Evolutionary conservation across 176 grass and related monocot genomes (phyloP), one percentile per base, ranked within the genome.

Genomic region (Leersia perrieri): DNA sequence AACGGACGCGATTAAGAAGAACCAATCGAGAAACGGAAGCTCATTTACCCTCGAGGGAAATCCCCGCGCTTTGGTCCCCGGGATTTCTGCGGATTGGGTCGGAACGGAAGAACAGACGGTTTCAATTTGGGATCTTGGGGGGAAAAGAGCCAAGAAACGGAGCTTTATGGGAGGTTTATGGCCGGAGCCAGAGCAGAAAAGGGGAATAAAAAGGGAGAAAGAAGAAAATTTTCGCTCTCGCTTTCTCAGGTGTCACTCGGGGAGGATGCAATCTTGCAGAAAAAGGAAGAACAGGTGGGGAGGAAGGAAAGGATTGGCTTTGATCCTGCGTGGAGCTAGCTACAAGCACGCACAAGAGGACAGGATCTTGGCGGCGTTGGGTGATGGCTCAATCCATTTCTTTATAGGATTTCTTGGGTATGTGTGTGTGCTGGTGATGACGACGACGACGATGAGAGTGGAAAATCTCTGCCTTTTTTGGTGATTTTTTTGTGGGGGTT

Each of bases 151-250:
- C 41, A 69, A 66, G 57, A 42, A 47, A 72, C 29, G 63, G 63
- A 86, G 83, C 83, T 90, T 90, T 86, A 86, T 74, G 83, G 10
- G 88, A 82, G 88, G 79, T 90, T 90, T 90, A 86, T 39, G 67
- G 30, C 53, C 44, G 66, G 5, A 53, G 27, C 72, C 29, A 18
- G 42, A 77, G 8, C 3, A 29, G n/a, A 5, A 62, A 84, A 14
- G 45, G n/a, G 60, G 28, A 29, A 60, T 8, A 45, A 53, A 32
- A 3, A 1, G 16, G 16, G 22, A 53, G 49, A 53, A 53, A 53
- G n/a, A n/a, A 61, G n/a, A 31, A 61, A 84, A 83, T 78, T 84
- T 16, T 58, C 25, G 62, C 76, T 75, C 87, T 80, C 87, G 26
- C 83, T 90, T 82, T 86, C 79, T 86, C 83, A 83, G 74, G 74